A percentile compares a stretch with the other conserved stretches of the same genome.
Evolutionary conservation across 192 early-diverging fungal species (phyloP).

Genomic region (Oehlia diaphana): DNA sequence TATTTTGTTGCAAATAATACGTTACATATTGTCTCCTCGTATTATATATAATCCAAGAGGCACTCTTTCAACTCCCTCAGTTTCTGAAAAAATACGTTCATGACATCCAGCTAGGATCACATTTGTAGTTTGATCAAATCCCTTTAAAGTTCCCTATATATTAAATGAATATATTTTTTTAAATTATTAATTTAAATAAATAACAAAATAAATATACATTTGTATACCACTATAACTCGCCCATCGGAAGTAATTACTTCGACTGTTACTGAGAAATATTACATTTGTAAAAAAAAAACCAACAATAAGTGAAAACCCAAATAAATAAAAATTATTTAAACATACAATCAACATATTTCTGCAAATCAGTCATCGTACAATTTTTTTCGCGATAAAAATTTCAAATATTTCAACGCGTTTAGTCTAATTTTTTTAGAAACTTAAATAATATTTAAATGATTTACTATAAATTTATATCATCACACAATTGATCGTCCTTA

Average conservation of each 20-base stretch:
- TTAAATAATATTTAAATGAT: too few relatives aligned
- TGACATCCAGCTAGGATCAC: constrained; percentile 49
- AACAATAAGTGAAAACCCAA: neutral
- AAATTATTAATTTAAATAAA: constrained; percentile 1
- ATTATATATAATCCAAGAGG: constrained; percentile 56
- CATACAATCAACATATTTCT: constrained; percentile 32
- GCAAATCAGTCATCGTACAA: constrained; percentile 24
- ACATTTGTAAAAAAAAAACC: neutral
- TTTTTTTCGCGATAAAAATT: neutral
- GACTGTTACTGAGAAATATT: constrained; percentile 16
- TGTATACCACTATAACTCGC: constrained; percentile 42
- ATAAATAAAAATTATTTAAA: neutral
- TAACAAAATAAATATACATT: neutral
- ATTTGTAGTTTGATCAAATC: constrained; percentile 57
- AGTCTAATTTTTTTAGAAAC: neutral
- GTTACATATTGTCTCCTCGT: constrained; percentile 53
- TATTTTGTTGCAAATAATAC: neutral
- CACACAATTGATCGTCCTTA: too few relatives aligned
- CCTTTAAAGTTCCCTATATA: constrained; percentile 52
- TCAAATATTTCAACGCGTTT: neutral
- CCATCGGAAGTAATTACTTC: constrained; percentile 44
- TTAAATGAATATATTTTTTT: neutral
- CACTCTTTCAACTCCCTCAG: constrained; percentile 47
- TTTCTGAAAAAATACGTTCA: constrained; percentile 54
- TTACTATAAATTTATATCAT: too few relatives aligned